Base-by-base conservation (phyloP, 2,329 filamentous ascomycete genomes). In the Aaosphaeria arxii region DNA sequence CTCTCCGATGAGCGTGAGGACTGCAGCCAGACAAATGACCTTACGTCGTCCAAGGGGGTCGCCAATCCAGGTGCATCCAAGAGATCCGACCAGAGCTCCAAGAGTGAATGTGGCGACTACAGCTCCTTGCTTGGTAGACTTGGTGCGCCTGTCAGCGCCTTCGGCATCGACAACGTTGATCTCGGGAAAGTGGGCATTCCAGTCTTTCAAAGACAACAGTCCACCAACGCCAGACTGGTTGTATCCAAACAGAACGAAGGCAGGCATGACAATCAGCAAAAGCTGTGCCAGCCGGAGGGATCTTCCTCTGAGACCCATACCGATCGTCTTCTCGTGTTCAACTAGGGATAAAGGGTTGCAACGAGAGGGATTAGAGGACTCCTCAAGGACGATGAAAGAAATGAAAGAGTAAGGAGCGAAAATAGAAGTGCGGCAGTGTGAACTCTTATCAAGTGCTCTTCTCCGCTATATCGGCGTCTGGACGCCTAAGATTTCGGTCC, bases 161-260 rank as follows among this genome's bases (percentile, higher is more conserved):
- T 53, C 64, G 1, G 72, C 68, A 55, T 74, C 64, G 40, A 74
- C 55, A 0, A 77, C 79, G 59, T 80, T 71, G 55, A 80, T 77
- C 44, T 70, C 56, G 1, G 77, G 77, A 53, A 81, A 79, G 48
- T 71, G 69, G 48, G 71, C 61, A 40, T 69, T 66, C 69, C 70
- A 73, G 49, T 67, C 66, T 6, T 54, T 48, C 2, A 71, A 60
- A 47, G 74, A 64, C 49, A 74, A 56, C n/a, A 79, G 64, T 11
- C 76, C 75, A 40, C 76, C 76, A n/a, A 75, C 69, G 42, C 74
- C 74, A 43, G 74, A 73, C 56, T 79, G 75, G 57, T 80, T 79
- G 67, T 79, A 80, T 45, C 77, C 77, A 54, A 77, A 79, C 42
- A 76, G 66, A 46, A 77, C 71, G 50, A 77, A 78, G 13, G 71